Conservation (phyloP, 116 monocot species). For the Cymodocea nodosa region DNA sequence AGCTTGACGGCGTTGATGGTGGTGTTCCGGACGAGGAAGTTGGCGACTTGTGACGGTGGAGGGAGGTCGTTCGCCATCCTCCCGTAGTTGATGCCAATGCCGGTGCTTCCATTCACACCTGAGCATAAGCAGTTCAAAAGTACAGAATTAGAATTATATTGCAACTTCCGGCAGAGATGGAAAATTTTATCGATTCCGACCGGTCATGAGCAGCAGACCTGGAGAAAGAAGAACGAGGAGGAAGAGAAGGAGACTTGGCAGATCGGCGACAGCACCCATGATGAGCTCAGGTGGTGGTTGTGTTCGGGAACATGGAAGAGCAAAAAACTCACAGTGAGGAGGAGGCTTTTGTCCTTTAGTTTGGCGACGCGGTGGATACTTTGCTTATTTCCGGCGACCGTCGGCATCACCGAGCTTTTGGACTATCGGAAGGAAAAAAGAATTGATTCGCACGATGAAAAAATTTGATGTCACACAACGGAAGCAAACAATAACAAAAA, state of each 20-base stretch:
- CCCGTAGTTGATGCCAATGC: slow-evolving; percentile 53
- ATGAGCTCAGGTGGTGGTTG: not conserved
- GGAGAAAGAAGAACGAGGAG: not conserved
- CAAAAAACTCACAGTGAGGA: not conserved
- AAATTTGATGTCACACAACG: too few relatives aligned
- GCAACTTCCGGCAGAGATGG: too few relatives aligned
- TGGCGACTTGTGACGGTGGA: slow-evolving; percentile 24
- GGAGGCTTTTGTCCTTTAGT: not conserved
- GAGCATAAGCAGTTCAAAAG: not conserved
- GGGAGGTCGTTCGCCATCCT: slow-evolving; percentile 39
- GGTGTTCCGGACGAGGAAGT: slow-evolving; percentile 23
- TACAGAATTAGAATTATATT: too few relatives aligned
- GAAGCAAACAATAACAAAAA: too few relatives aligned
- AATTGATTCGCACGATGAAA: too few relatives aligned
- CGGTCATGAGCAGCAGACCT: too few relatives aligned
- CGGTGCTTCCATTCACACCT: not conserved
- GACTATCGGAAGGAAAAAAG: too few relatives aligned
- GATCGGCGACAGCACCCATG: not conserved
- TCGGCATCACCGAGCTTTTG: too few relatives aligned
- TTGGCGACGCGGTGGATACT: not conserved
- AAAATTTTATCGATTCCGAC: too few relatives aligned
- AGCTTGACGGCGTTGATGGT: slow-evolving; percentile 33
- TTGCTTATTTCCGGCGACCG: not conserved
- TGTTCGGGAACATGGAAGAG: not conserved
- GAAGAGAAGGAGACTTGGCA: not conserved